These are phyloP conservation scores for Phytopythium litorale DNA, from an alignment of 352 stramenopile genomes.

Conservation along the genomic window DNA sequence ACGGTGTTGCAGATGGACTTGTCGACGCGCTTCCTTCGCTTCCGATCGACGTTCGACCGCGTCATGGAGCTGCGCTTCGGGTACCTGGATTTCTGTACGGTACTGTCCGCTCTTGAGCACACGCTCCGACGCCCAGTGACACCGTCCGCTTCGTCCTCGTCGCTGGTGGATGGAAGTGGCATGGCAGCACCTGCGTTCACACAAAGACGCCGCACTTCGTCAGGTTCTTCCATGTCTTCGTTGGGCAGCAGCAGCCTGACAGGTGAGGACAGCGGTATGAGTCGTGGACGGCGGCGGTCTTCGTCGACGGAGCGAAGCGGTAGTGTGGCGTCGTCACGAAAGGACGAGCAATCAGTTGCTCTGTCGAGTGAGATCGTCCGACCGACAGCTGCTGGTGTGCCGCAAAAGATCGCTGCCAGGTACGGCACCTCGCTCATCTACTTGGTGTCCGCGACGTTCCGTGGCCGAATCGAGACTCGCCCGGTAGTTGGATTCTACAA, in stretches of 20 bases:
- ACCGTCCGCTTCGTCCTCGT: background rate
- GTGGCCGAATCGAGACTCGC: constrained; percentile 66
- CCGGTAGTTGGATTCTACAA: constrained; percentile 76
- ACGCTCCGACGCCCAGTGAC: constrained; percentile 36
- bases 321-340: constrained; percentile 10
- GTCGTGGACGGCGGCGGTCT: constrained; percentile 12
- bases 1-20: constrained; percentile 70
- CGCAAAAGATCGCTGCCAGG: constrained; percentile 34
- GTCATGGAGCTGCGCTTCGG: constrained; percentile 81
- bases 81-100: constrained; percentile 78
- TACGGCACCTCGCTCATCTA: constrained; percentile 73
- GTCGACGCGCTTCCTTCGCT: constrained; percentile 48
- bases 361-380: background rate
- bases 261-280: constrained; percentile 24
- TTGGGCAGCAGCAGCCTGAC: constrained; percentile 16
- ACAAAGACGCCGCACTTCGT: constrained; percentile 36
- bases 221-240: constrained; percentile 49
- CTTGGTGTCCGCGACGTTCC: constrained; percentile 69
- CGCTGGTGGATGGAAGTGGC: background rate
- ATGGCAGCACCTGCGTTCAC: constrained; percentile 8
- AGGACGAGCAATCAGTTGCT: background rate
- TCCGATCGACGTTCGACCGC: constrained; percentile 69
- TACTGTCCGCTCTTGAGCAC: constrained; percentile 54
- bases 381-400: background rate
- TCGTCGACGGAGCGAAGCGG: constrained; percentile 17